Conservation (phyloP, 1,284 basidiomycete species). For the Malassezia arunalokei region DNA sequence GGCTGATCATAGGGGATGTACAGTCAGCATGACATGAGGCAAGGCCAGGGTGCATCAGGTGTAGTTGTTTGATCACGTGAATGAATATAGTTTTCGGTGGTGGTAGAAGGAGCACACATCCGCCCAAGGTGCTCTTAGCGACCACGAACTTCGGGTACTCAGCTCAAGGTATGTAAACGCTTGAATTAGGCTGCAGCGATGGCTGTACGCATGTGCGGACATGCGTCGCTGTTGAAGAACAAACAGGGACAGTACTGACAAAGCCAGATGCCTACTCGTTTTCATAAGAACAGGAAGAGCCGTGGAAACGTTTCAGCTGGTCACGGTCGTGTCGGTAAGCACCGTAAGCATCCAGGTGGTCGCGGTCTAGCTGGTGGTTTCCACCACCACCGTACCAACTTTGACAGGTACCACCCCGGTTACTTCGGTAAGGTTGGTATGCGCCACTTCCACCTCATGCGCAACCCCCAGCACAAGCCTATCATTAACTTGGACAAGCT, state of each 20-base stretch:
- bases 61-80: constrained; percentile 6
- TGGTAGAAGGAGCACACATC: not conserved
- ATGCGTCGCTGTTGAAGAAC: not conserved
- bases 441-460: constrained; percentile 91
- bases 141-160: constrained; percentile 17
- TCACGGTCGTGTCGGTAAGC: constrained; percentile 98
- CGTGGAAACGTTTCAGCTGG: constrained; percentile 67
- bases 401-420: constrained; percentile 53
- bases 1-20: too few species aligned
- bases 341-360: constrained; percentile 99
- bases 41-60: not conserved
- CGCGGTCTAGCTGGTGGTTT: constrained; percentile 99
- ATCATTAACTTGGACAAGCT: constrained; percentile 63
- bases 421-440: constrained; percentile 94
- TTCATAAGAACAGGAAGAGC: constrained; percentile 95
- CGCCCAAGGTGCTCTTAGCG: constrained; percentile 1
- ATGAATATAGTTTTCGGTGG: constrained; percentile 11
- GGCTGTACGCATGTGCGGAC: too few species aligned
- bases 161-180: constrained; percentile 8
- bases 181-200: not conserved
- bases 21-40: not conserved
- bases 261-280: constrained; percentile 69
- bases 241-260: not conserved
- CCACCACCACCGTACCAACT: constrained; percentile 80
- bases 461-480: constrained; percentile 79